phyloP scores from a whole-genome alignment of 306 rosid species.

The Vigna hirtella region DNA sequence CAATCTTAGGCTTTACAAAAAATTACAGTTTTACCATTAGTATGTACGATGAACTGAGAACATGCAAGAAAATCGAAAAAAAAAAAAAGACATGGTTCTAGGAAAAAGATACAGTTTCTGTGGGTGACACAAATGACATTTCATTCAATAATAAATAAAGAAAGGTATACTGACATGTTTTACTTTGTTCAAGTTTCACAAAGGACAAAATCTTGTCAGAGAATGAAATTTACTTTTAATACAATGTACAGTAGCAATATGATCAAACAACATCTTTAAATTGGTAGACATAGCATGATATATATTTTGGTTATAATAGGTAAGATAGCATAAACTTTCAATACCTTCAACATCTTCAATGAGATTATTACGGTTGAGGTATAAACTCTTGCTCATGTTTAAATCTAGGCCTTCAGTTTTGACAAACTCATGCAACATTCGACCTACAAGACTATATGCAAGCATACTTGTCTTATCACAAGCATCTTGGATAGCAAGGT shows the following conservation, averaged over 20 bases:
- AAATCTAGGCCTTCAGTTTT: conserved; percentile 53
- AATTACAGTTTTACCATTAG: background rate
- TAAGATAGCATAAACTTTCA: conserved; percentile 25
- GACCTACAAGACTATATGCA: conserved; percentile 73
- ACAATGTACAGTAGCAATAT: background rate
- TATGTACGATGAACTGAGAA: background rate
- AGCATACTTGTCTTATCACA: conserved; percentile 81
- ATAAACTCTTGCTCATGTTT: conserved; percentile 46
- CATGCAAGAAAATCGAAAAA: background rate
- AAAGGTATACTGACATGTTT: background rate
- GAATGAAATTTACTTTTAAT: conserved; percentile 3
- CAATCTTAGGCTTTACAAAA: background rate
- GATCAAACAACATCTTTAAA: background rate
- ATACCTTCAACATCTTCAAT: conserved; percentile 65
- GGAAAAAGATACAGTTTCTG: background rate
- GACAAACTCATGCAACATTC: conserved; percentile 63
- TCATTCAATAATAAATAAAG: conserved; percentile 20
- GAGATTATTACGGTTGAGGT: conserved; percentile 50
- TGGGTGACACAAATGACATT: background rate
- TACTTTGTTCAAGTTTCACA: background rate
- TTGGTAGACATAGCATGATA: background rate
- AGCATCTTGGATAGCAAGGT: conserved; percentile 70
- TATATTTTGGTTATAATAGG: conserved; percentile 6
- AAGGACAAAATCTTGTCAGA: background rate
- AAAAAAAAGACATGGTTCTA: background rate